These are phyloP conservation scores for Eucalyptus polyanthemos DNA, from an alignment of 345 rosid genomes.

Conservation along the genomic window DNA sequence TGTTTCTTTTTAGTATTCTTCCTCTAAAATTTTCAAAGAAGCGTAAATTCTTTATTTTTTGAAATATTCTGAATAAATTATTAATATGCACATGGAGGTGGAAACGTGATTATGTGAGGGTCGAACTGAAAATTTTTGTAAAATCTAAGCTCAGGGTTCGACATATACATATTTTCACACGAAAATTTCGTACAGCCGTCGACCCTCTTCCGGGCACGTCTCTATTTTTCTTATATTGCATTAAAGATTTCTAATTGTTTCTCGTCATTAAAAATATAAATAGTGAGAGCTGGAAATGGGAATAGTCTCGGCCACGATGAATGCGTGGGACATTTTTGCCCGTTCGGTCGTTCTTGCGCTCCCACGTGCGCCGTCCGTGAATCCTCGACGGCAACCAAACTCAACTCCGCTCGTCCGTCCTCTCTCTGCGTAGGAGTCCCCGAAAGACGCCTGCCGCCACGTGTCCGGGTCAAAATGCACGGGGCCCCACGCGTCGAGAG, in stretches of 20 bases:
- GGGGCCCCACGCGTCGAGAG: not conserved
- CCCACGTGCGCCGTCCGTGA: not conserved
- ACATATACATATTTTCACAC: not conserved
- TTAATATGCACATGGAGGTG: not conserved
- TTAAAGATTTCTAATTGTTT: not conserved
- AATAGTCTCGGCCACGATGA: not conserved
- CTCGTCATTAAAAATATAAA: not conserved
- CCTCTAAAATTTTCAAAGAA: not conserved
- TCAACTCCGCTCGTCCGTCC: not conserved
- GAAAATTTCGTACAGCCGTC: not conserved
- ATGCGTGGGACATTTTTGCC: not conserved
- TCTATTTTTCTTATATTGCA: not conserved
- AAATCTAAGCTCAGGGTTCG: not conserved
- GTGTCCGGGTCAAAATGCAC: conserved; percentile 9
- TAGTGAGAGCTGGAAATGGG: not conserved
- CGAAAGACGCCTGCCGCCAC: not conserved
- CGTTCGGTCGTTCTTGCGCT: not conserved
- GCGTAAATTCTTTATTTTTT: not conserved
- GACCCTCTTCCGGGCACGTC: not conserved
- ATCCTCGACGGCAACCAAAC: not conserved
- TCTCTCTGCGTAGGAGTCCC: not conserved
- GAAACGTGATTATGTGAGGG: not conserved
- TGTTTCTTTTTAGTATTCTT: not conserved
- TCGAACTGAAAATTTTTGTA: not conserved
- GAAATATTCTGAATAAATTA: not conserved